Base-by-base conservation (phyloP, 352 stramenopile species). In the Globisporangium radiosum region DNA sequence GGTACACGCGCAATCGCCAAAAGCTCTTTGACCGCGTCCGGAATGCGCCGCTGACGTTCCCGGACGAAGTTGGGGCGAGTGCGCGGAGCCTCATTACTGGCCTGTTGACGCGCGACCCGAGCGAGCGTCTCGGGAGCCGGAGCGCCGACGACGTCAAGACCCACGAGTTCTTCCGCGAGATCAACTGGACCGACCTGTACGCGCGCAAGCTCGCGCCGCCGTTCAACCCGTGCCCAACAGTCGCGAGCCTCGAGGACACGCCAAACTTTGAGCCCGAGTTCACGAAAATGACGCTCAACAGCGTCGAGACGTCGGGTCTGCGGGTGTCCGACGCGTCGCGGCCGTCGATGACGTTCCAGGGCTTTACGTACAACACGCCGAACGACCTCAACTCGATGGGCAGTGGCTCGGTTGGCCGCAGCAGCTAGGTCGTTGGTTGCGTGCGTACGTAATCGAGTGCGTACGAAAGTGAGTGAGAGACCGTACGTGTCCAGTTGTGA, bases 1-100 rank as follows among this genome's bases (percentile, higher is more conserved):
- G 90, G 90, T 97, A 97, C 81, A 97, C 88, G 57, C 88, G 88
- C 68, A 94, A 97, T 75, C 83, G 88, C 50, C 85, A 96, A 68
- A 96, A 96, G 68, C 76, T 97, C 38, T 96, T 97, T 51, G 81
- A 96, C 60, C 83, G 90, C n/a, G 80, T 97, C 53, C 79, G 87
- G 33, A 88, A 89, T 50, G 87, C 87, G 17, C 87, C 87, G 52
- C 65, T 97, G 43, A 94, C 85, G 47, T 95, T 97, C 66, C 90
- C 90, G 2, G 85, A 93, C 38, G 85, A 92, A 51, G 83, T 97
- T 8, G 76, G 79, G 19, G 63, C 81, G 19, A 67, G 72, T 4
- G 85, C 88, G 47, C 78, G 78, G 17, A 87, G 78, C 68, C 83
- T 97, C 65, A 95, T 97, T 59, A 71, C 65, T 47, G 86, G 82